A percentile compares a stretch with the other conserved stretches of the same genome.
Conservation (phyloP, 2,329 filamentous ascomycete species). For the Penicillium polonicum region DNA sequence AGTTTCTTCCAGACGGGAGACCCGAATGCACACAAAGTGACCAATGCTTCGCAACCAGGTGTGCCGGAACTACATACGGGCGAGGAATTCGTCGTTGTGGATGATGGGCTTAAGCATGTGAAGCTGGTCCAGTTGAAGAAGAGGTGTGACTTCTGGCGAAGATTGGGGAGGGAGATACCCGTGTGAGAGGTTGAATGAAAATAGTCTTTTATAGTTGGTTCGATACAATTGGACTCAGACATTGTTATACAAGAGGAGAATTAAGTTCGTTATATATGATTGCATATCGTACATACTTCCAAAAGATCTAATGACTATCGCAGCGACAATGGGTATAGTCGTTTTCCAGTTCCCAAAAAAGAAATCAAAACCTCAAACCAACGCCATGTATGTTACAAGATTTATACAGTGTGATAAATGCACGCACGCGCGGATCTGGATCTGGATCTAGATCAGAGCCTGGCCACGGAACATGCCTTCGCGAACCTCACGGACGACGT, state of each 20-base stretch:
- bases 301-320: conserved; percentile 12
- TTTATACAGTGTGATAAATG: conserved; percentile 15
- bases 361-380: conserved; percentile 12
- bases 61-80: conserved; percentile 47
- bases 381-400: conserved; percentile 23
- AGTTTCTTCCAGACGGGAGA: conserved; percentile 61
- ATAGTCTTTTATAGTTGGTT: not conserved
- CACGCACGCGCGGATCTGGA: not conserved
- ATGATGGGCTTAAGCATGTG: conserved; percentile 47
- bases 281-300: conserved; percentile 13
- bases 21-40: conserved; percentile 58
- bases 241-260: conserved; percentile 3
- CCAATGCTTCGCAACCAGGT: conserved; percentile 38
- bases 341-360: conserved; percentile 9
- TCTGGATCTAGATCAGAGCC: conserved; percentile 61
- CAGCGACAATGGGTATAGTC: conserved; percentile 15
- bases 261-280: conserved; percentile 10
- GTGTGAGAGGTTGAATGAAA: conserved; percentile 33
- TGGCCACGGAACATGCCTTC: conserved; percentile 84
- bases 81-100: conserved; percentile 53
- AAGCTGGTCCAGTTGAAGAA: conserved; percentile 41
- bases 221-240: not conserved
- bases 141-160: conserved; percentile 57
- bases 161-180: conserved; percentile 48
- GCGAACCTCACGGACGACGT: conserved; percentile 87